Conservation (phyloP, 441 rosid genomes). For the Dalechampia spathulata region DNA sequence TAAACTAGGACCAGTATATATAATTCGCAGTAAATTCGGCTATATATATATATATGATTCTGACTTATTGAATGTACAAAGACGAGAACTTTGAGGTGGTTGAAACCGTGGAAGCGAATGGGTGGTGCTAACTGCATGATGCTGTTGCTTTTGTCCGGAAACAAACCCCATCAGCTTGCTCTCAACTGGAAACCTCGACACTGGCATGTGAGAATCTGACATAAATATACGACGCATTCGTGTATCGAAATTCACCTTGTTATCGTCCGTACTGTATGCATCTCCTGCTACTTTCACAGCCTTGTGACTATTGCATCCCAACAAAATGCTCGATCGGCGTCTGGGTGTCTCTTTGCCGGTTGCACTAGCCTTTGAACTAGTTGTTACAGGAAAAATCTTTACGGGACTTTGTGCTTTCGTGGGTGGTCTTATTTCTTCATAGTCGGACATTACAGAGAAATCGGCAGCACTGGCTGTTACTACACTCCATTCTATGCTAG, state of each 20-base stretch:
- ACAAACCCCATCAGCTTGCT: conserved; percentile 31
- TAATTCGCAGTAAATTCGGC: not conserved
- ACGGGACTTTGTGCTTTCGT: conserved; percentile 21
- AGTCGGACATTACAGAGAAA: conserved; percentile 54
- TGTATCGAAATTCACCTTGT: conserved; percentile 18
- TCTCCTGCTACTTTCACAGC: conserved; percentile 56
- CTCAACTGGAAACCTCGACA: conserved; percentile 36
- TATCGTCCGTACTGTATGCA: conserved; percentile 28
- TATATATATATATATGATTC: not conserved
- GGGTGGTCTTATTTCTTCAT: conserved; percentile 38
- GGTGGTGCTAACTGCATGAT: conserved; percentile 22
- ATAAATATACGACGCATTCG: conserved; percentile 1
- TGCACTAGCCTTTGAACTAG: conserved; percentile 18
- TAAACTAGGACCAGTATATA: not conserved
- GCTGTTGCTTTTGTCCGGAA: conserved; percentile 21
- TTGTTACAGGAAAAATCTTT: conserved; percentile 12
- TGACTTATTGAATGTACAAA: conserved; percentile 23
- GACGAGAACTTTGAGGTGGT: conserved; percentile 26
- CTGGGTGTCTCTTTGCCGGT: conserved; percentile 25
- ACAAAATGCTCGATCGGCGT: conserved; percentile 36
- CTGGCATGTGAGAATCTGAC: conserved; percentile 27
- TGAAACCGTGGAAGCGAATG: conserved; percentile 29
- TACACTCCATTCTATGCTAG: conserved; percentile 84
- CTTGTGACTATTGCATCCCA: conserved; percentile 73
- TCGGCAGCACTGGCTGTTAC: conserved; percentile 81